phyloP scores from a whole-genome alignment of 371 early-diverging fungal genomes.

The Apophysomyces trapeziformis region DNA sequence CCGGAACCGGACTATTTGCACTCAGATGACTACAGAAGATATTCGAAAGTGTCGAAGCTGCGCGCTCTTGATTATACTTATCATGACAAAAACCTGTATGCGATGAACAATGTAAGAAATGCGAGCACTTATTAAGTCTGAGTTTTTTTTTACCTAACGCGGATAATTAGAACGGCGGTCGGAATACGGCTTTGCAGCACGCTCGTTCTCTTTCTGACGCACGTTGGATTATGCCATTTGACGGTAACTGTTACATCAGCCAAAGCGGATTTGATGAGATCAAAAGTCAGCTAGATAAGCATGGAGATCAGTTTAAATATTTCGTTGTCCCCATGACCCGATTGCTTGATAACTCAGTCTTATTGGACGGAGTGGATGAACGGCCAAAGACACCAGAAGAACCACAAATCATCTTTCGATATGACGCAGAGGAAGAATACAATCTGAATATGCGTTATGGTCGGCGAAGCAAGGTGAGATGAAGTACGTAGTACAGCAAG shows the following conservation, averaged over 20 bases:
- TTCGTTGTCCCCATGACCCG: constrained; percentile 75
- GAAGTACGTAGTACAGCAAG: neutral
- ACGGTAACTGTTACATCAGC: constrained; percentile 73
- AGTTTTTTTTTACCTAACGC: constrained; percentile 2
- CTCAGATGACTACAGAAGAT: constrained; percentile 64
- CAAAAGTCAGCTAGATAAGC: constrained; percentile 49
- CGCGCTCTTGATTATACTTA: constrained; percentile 69
- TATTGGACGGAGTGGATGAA: constrained; percentile 56
- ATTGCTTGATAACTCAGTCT: constrained; percentile 62
- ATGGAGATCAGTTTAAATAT: constrained; percentile 61
- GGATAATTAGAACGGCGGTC: constrained; percentile 64
- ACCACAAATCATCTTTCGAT: constrained; percentile 71
- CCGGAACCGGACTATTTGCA: constrained; percentile 70
- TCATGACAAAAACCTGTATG: constrained; percentile 72
- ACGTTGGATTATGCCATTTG: constrained; percentile 73
- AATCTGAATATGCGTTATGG: constrained; percentile 75
- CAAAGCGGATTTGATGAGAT: constrained; percentile 65
- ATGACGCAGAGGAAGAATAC: constrained; percentile 64
- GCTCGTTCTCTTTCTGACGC: constrained; percentile 59
- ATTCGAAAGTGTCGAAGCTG: constrained; percentile 65
- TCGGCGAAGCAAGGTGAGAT: constrained; percentile 68
- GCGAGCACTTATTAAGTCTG: neutral
- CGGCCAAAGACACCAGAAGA: constrained; percentile 71
- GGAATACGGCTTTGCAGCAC: constrained; percentile 66
- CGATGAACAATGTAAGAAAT: constrained; percentile 75